Conservation (phyloP, 768 basidiomycete species). For the Artomyces pyxidatus region DNA sequence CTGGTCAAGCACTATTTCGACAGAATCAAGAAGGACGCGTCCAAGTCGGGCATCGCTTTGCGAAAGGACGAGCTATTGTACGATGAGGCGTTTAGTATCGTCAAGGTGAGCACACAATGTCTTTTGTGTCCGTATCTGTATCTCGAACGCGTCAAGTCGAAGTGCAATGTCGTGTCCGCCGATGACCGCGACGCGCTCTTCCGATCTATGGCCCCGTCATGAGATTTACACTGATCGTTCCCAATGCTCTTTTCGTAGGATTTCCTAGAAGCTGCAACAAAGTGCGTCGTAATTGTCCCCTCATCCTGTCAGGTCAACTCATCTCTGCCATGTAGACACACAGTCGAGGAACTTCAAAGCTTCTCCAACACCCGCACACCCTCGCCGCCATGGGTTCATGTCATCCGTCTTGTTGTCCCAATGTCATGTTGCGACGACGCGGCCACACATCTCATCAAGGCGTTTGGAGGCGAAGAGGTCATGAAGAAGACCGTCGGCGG, state of each 20-base stretch:
- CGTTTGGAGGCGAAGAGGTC: slow-evolving; percentile 76
- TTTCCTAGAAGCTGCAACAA: slow-evolving; percentile 67
- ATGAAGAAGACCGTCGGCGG: slow-evolving; percentile 74
- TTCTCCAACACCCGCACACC: slow-evolving; percentile 80
- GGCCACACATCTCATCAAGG: slow-evolving; percentile 62
- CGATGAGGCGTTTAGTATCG: slow-evolving; percentile 69
- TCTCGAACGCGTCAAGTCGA: too few species aligned
- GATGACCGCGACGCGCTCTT: too few species aligned
- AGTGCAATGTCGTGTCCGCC: too few species aligned
- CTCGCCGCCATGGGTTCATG: slow-evolving; percentile 76
- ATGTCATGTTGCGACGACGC: slow-evolving; percentile 70
- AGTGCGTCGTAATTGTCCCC: slow-evolving; percentile 34
- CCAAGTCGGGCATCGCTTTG: slow-evolving; percentile 22
- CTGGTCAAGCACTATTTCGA: slow-evolving; percentile 85
- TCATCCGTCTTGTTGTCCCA: slow-evolving; percentile 65
- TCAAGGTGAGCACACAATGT: too few species aligned
- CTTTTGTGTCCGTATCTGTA: too few species aligned
- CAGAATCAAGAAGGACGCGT: slow-evolving; percentile 26
- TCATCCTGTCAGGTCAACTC: background rate
- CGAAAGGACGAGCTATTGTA: slow-evolving; percentile 73
- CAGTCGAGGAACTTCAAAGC: slow-evolving; percentile 76
- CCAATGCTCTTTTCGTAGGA: slow-evolving; percentile 30
- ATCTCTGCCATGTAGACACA: slow-evolving; percentile 42
- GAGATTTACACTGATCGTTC: background rate
- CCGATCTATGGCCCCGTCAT: too few species aligned